These are phyloP conservation scores for Flaveria ramosissima DNA, from an alignment of 129 eudicot genomes.

Conservation along the genomic window DNA sequence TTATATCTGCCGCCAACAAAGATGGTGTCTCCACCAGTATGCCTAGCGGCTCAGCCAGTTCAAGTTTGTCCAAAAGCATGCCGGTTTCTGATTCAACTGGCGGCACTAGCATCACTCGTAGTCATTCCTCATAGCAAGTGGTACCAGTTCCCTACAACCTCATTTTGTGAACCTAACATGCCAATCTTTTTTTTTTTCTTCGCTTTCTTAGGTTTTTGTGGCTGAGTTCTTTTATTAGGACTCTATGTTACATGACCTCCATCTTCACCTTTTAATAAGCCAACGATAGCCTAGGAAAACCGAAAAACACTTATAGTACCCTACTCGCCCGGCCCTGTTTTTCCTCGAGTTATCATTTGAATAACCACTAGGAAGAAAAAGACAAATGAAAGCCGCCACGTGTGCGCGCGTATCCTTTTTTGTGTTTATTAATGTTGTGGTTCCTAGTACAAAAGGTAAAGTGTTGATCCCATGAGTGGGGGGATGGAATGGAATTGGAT, in stretches of 20 bases:
- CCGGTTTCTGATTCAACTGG: slow-evolving; percentile 55
- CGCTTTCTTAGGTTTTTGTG: neutral
- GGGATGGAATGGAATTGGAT: slow-evolving; percentile 28
- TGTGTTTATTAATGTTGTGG: slow-evolving; percentile 43
- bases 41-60: slow-evolving; percentile 68
- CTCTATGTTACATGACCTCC: slow-evolving; percentile 26
- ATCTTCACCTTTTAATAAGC: slow-evolving; percentile 44
- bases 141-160: slow-evolving; percentile 24
- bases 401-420: slow-evolving; percentile 8
- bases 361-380: slow-evolving; percentile 38
- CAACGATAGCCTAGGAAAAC: slow-evolving; percentile 36
- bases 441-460: slow-evolving; percentile 27
- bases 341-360: slow-evolving; percentile 38
- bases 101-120: slow-evolving; percentile 40
- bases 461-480: slow-evolving; percentile 19
- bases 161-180: slow-evolving; percentile 32
- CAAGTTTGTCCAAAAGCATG: slow-evolving; percentile 53
- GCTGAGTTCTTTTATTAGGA: neutral
- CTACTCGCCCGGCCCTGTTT: neutral
- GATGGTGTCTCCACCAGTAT: slow-evolving; percentile 54
- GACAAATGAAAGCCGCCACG: neutral
- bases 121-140: slow-evolving; percentile 32
- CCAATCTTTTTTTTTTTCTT: slow-evolving; percentile 10
- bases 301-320: slow-evolving; percentile 24
- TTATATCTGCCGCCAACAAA: slow-evolving; percentile 40